phyloP scores from a whole-genome alignment of 2,329 filamentous ascomycete genomes.

The Aureobasidium namibiae region DNA sequence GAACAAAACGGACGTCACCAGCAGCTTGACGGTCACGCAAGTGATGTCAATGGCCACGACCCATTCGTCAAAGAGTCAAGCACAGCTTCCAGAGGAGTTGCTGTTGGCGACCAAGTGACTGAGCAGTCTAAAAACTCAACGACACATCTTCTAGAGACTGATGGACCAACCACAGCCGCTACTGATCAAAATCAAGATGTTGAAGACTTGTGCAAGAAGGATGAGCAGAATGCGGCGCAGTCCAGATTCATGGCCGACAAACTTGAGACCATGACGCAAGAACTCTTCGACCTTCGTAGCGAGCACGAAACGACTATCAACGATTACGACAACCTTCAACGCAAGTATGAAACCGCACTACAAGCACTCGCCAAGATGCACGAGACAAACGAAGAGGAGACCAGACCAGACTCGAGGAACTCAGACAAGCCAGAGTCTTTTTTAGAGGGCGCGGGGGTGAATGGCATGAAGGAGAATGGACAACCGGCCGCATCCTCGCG shows the following conservation, averaged over 20 bases:
- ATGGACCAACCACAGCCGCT: neutral
- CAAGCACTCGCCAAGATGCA: conserved; percentile 76
- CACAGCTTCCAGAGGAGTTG: no score
- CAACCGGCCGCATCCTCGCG: conserved; percentile 67
- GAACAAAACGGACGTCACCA: conserved; percentile 24
- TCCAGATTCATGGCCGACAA: conserved; percentile 84
- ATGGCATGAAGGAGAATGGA: conserved; percentile 60
- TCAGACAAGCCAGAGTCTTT: conserved; percentile 62
- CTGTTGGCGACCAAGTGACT: neutral
- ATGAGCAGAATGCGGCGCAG: conserved; percentile 43
- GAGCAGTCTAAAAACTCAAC: neutral
- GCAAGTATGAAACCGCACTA: conserved; percentile 86
- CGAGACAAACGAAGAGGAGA: conserved; percentile 60
- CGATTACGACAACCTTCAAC: conserved; percentile 72
- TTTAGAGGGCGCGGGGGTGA: conserved; percentile 68
- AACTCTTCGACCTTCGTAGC: conserved; percentile 80
- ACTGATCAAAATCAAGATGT: neutral
- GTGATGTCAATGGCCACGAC: conserved; percentile 17
- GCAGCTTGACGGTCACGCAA: conserved; percentile 29
- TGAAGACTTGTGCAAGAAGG: neutral
- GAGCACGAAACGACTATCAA: conserved; percentile 79
- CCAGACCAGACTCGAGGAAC: conserved; percentile 42
- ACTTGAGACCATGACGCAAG: conserved; percentile 81
- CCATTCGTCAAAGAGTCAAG: neutral
- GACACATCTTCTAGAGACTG: neutral